phyloP scores from a whole-genome alignment of 2,329 filamentous ascomycete species.

The Pseudohalonectria lignicola region DNA sequence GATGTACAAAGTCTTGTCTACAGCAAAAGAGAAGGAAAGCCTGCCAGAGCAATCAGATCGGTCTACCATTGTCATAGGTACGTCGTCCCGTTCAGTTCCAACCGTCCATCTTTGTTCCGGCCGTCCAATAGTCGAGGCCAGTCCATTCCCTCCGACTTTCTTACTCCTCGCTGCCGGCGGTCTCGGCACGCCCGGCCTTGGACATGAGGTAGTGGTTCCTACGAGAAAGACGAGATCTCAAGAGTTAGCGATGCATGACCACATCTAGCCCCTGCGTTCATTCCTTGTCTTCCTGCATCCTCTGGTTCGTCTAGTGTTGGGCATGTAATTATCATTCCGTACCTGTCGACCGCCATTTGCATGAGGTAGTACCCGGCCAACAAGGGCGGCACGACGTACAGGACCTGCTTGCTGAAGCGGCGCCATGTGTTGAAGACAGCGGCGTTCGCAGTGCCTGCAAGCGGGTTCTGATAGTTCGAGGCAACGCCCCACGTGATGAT shows the following conservation, averaged over 20 bases:
- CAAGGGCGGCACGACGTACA: constrained; percentile 79
- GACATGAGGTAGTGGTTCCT: constrained; percentile 78
- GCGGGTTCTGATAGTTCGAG: constrained; percentile 79
- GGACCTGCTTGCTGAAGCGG: constrained; percentile 72
- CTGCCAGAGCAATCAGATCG: neutral
- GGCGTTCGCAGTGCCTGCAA: constrained; percentile 66
- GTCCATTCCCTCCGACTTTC: too few relatives aligned
- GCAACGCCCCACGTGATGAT: constrained; percentile 65
- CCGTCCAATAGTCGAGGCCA: too few relatives aligned
- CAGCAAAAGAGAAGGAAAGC: neutral
- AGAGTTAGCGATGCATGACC: neutral
- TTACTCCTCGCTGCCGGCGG: constrained; percentile 29
- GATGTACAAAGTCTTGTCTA: constrained; percentile 5
- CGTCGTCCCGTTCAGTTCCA: neutral
- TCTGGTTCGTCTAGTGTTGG: neutral
- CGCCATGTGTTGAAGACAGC: constrained; percentile 95
- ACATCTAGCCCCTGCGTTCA: neutral
- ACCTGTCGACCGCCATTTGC: constrained; percentile 89
- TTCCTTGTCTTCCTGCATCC: neutral
- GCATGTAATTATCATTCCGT: constrained; percentile 19
- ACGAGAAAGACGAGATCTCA: constrained; percentile 5
- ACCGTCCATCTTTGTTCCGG: constrained; percentile 11
- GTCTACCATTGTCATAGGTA: too few relatives aligned
- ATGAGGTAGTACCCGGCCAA: constrained; percentile 70
- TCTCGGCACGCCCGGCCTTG: constrained; percentile 57